Evolutionary conservation across 2,329 filamentous ascomycete genomes (phyloP).

Genomic region (Periconia sp.): DNA sequence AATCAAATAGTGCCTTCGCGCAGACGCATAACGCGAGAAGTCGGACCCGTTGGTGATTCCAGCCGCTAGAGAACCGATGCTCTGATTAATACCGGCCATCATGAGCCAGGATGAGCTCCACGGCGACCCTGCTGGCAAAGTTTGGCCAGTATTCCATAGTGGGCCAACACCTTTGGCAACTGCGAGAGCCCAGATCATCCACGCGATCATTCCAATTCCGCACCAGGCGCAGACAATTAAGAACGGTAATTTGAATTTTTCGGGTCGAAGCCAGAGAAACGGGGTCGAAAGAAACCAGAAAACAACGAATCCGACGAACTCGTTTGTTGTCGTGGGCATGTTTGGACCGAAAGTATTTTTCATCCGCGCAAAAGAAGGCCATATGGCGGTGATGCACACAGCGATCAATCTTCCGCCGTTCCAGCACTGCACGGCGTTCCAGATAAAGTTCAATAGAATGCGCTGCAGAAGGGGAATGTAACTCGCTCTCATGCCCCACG

Average conservation of each 20-base stretch:
- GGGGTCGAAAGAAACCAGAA: constrained; percentile 44
- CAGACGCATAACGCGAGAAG: constrained; percentile 48
- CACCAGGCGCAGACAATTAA: constrained; percentile 49
- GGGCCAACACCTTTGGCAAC: constrained; percentile 48
- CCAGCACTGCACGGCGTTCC: constrained; percentile 52
- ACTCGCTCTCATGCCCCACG: constrained; percentile 53
- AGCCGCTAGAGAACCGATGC: constrained; percentile 45
- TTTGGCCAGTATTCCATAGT: constrained; percentile 45
- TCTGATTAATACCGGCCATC: constrained; percentile 50
- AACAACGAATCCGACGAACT: constrained; percentile 39
- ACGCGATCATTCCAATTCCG: constrained; percentile 48
- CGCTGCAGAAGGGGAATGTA: constrained; percentile 54
- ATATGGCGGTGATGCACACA: constrained; percentile 40
- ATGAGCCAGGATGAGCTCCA: constrained; percentile 50
- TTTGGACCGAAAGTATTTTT: constrained; percentile 34
- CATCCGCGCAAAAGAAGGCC: constrained; percentile 40
- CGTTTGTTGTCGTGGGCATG: constrained; percentile 39
- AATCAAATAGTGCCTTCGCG: constrained; percentile 40
- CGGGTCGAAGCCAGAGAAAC: constrained; percentile 53
- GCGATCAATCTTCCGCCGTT: constrained; percentile 37
- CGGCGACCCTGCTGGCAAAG: constrained; percentile 36
- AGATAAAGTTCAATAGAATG: constrained; percentile 54
- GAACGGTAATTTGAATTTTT: constrained; percentile 54
- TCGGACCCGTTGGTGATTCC: constrained; percentile 49
- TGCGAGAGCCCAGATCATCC: constrained; percentile 53